Evolutionary conservation across 2,329 filamentous ascomycete species (phyloP), one percentile per base, ranked within the genome.

Genomic region (Phyllosticta paracitricarpa): DNA sequence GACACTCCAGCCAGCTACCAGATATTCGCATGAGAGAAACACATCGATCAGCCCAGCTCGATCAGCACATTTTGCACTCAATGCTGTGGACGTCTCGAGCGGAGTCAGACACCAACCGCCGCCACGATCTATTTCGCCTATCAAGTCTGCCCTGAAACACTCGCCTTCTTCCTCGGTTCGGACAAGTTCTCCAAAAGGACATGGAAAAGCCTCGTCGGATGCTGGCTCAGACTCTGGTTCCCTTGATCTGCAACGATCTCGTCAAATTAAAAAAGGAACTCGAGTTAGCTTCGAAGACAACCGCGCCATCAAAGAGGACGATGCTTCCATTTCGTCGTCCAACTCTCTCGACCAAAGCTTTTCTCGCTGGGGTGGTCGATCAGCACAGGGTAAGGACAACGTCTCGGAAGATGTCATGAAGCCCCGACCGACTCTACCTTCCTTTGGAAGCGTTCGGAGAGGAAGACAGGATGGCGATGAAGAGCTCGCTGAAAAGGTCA

Each of bases 141-240:
- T 85, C 54, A 93, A 93, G 71, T 91, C 89, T 1, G 89, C 88
- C 1, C 69, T 92, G 64, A 92, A 92, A 70, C 79, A 85, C 30
- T 79, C 77, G 1, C 84, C 83, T 56, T 81, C 84, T 1, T 78
- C 81, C 1, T 78, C 77, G 0, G 64, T 76, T 10, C 71, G 77
- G 19, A 73, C 70, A 8, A 70, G 65, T 48, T 79, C 77, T 19
- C 78, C 61, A 28, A 52, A 56, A 40, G 28, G 24, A 12, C 2
- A 19, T 54, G 61, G 40, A 17, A 48, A 51, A 57, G 40, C 48
- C 6, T n/a, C 33, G 3, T 86, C 83, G 5, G 72, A 74, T 9
- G 70, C 71, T 35, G 72, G 71, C 6, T 61, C 61, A 8, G 58
- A 62, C 28, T 53, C 71, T 52, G 63, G 66, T 7, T 73, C 71